Evolutionary conservation across 768 basidiomycete species (phyloP).

Genomic region (Tylopilus vinaceipallidus): DNA sequence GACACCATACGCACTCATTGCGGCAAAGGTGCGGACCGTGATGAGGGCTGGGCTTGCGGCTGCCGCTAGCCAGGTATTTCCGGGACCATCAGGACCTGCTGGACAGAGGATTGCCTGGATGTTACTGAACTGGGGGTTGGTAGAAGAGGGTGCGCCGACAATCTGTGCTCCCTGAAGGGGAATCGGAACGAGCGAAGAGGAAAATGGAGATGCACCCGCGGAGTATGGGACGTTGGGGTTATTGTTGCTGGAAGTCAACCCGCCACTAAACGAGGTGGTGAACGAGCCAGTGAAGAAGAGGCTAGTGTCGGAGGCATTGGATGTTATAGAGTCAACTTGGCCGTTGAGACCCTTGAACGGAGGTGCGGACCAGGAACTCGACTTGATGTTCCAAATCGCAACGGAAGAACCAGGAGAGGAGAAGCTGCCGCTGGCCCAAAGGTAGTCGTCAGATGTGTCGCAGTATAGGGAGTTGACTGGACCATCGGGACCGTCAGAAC

Average conservation of each 20-base stretch:
- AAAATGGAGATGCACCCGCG: conserved; percentile 77
- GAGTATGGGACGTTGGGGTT: conserved; percentile 88
- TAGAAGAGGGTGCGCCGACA: conserved; percentile 62
- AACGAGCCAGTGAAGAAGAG: conserved; percentile 91
- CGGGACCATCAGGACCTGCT: conserved; percentile 71
- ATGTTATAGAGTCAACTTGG: conserved; percentile 71
- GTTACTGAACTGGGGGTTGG: conserved; percentile 56
- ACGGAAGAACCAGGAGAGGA: conserved; percentile 64
- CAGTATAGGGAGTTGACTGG: conserved; percentile 74
- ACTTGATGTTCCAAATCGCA: conserved; percentile 66
- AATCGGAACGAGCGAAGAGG: conserved; percentile 85
- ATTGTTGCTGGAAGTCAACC: conserved; percentile 52
- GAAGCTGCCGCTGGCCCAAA: conserved; percentile 83
- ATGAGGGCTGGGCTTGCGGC: conserved; percentile 71
- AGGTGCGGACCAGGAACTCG: conserved; percentile 68
- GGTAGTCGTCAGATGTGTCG: conserved; percentile 56
- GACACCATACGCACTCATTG: conserved; percentile 72
- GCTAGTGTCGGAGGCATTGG: conserved; percentile 67
- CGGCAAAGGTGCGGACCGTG: conserved; percentile 73
- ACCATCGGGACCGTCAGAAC: conserved; percentile 70
- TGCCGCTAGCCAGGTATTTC: conserved; percentile 81
- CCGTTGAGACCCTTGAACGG: conserved; percentile 79
- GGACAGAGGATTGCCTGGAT: conserved; percentile 82
- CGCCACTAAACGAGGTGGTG: conserved; percentile 65
- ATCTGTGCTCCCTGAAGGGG: conserved; percentile 59